These are phyloP conservation scores for Caulochytrium protostelioides DNA, from an alignment of 371 early-diverging fungal genomes.

Conservation along the genomic window DNA sequence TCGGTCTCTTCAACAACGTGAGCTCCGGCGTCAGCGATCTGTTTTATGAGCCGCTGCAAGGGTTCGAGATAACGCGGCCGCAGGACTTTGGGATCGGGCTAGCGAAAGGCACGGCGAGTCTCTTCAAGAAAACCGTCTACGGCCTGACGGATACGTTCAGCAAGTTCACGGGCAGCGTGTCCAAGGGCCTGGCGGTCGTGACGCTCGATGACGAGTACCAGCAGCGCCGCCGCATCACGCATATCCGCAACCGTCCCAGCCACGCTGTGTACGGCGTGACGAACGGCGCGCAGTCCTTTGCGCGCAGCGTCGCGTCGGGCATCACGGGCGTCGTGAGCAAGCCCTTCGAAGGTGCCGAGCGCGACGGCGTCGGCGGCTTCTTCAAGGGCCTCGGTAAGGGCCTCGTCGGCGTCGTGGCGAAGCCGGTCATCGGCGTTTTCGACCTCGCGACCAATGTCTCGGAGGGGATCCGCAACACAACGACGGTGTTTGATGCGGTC, in stretches of 20 bases:
- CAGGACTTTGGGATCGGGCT: conserved; percentile 87
- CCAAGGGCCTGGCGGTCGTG: conserved; percentile 81
- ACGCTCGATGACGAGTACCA: conserved; percentile 67
- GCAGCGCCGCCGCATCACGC: background rate
- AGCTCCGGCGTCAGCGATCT: conserved; percentile 85
- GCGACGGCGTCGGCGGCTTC: conserved; percentile 82
- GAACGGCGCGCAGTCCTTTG: conserved; percentile 71
- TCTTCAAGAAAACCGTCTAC: conserved; percentile 88
- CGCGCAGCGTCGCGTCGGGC: conserved; percentile 62
- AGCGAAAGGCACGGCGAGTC: conserved; percentile 75
- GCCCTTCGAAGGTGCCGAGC: conserved; percentile 79
- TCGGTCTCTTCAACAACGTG: conserved; percentile 82
- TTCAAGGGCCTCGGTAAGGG: conserved; percentile 92
- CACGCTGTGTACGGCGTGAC: conserved; percentile 81
- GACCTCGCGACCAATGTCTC: conserved; percentile 79
- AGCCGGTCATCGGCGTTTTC: conserved; percentile 79
- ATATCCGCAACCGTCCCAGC: conserved; percentile 56
- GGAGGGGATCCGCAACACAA: conserved; percentile 85
- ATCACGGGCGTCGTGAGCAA: conserved; percentile 66
- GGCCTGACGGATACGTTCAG: conserved; percentile 86
- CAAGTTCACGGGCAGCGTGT: conserved; percentile 83
- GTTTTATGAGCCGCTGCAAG: conserved; percentile 93
- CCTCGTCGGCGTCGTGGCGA: conserved; percentile 71
- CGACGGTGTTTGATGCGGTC: conserved; percentile 73
- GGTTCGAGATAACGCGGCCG: conserved; percentile 82